Base-by-base conservation (phyloP, 805 yeast species). In the Nakazawaea laoshanensis region DNA sequence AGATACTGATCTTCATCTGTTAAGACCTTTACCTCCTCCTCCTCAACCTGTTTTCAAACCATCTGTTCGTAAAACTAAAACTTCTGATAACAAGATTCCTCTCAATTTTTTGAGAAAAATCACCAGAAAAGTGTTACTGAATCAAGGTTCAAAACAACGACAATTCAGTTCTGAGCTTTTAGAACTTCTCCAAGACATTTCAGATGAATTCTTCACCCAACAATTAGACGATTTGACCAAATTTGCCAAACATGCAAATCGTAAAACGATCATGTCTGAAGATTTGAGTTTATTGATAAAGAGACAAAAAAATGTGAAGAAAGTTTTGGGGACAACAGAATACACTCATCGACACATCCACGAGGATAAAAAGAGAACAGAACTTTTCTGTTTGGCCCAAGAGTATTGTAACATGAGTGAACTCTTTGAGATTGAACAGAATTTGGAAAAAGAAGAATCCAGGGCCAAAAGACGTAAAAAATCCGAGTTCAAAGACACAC, bases 221-320 rank as follows among this genome's bases (percentile, higher is more conserved):
- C 55, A 63, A 35, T 36, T 57, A 41, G 37, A 32, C 1, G 66
- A 63, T 37, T 44, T 63, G 29, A 41, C 47, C 14, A 50, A 55
- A 3, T 57, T 53, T 39, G 59, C 63, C 2, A 42, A 37, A 11
- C 64, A 59, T 39, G 40, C 48, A 13, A 45, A 49, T 13, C 41
- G 57, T 9, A 44, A 50, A 16, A 42, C 42, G 5, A 50, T 61
- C 10, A 48, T 44, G 22, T 47, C 48, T 14, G 51, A 49, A 19
- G 67, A 63, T 40, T 55, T 57, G 5, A 39, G 54, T 20, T 42
- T 63, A 17, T 42, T 53, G 19, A 42, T 61, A 38, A 52, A 52
- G 30, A 41, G 67, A 15, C 29, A 43, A 43, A 27, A 38, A 49
- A 13, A 24, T 10, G 22, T 29, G n/a, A 27, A 11, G 36, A 20